Evolutionary conservation across 2,329 filamentous ascomycete genomes (phyloP).

Genomic region (Massarina eburnea): DNA sequence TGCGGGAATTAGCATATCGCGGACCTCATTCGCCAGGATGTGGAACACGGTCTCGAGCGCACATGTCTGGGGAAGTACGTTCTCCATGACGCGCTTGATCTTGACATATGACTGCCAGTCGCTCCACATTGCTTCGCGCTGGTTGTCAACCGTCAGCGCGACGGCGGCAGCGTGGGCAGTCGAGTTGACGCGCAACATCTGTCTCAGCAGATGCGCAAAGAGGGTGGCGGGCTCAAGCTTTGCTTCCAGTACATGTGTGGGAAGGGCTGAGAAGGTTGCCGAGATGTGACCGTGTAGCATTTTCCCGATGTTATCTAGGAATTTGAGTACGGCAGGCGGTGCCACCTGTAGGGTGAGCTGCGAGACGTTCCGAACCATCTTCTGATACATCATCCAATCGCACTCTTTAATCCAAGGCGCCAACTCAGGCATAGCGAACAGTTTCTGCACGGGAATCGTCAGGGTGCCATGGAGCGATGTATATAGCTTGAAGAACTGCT

Average conservation of each 20-base stretch:
- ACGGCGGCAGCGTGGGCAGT: slow-evolving; percentile 93
- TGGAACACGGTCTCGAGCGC: slow-evolving; percentile 59
- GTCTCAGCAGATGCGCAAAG: slow-evolving; percentile 82
- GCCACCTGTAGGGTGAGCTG: slow-evolving; percentile 89
- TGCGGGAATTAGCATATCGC: slow-evolving; percentile 69
- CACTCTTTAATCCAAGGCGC: slow-evolving; percentile 94
- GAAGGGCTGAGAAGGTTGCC: slow-evolving; percentile 82
- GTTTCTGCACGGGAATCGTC: slow-evolving; percentile 93
- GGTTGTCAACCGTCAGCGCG: slow-evolving; percentile 84
- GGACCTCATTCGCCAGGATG: slow-evolving; percentile 62
- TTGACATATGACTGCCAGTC: slow-evolving; percentile 75
- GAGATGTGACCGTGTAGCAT: slow-evolving; percentile 79
- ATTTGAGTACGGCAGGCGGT: slow-evolving; percentile 82
- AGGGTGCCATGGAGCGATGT: slow-evolving; percentile 94
- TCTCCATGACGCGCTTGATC: slow-evolving; percentile 58
- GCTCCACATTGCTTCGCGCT: slow-evolving; percentile 91
- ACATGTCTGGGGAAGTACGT: slow-evolving; percentile 55
- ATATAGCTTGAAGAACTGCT: slow-evolving; percentile 93
- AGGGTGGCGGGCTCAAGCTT: slow-evolving; percentile 86
- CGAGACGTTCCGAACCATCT: slow-evolving; percentile 90
- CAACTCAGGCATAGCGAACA: slow-evolving; percentile 78
- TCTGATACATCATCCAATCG: slow-evolving; percentile 94
- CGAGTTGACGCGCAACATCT: slow-evolving; percentile 86
- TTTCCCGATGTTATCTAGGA: slow-evolving; percentile 83
- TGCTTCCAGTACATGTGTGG: slow-evolving; percentile 79